Conservation (phyloP, 805 yeast species). For the Jamesozyma hellenica region DNA sequence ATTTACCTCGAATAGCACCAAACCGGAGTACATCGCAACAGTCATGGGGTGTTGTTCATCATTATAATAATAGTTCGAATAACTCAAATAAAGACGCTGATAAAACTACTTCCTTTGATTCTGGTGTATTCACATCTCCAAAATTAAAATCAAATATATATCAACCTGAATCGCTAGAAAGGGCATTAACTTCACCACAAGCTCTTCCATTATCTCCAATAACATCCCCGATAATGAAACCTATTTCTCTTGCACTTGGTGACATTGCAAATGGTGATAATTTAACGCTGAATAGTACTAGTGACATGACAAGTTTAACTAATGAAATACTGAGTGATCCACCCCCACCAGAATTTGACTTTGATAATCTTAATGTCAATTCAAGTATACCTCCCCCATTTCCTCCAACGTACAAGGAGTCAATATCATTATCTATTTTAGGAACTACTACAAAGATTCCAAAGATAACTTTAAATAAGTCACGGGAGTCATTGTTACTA, state of each 20-base stretch:
- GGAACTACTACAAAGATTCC: slow-evolving; percentile 3
- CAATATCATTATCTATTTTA: not conserved
- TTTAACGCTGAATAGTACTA: not conserved
- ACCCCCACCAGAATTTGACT: slow-evolving; percentile 18
- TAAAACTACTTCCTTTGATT: not conserved
- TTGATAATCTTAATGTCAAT: slow-evolving; percentile 1
- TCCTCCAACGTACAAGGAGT: slow-evolving; percentile 31
- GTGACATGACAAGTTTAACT: not conserved
- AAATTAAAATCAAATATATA: slow-evolving; percentile 40
- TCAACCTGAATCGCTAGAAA: slow-evolving; percentile 40
- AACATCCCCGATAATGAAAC: slow-evolving; percentile 37
- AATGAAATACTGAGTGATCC: slow-evolving; percentile 2
- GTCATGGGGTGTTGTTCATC: not conserved
- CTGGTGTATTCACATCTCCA: slow-evolving; percentile 18
- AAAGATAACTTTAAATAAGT: slow-evolving; percentile 7
- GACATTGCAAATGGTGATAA: not conserved
- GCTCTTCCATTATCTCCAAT: slow-evolving; percentile 51
- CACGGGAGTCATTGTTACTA: slow-evolving; percentile 9
- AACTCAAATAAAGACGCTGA: not conserved
- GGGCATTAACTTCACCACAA: slow-evolving; percentile 49
- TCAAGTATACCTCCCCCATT: slow-evolving; percentile 14
- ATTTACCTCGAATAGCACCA: slow-evolving; percentile 5
- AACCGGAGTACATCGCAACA: not conserved
- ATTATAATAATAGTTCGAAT: not conserved
- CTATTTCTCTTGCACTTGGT: slow-evolving; percentile 30